A percentile compares a stretch with the other conserved stretches of the same genome.
Conservation (phyloP, 331 rosid genomes). For the Dryas integrifolia region DNA sequence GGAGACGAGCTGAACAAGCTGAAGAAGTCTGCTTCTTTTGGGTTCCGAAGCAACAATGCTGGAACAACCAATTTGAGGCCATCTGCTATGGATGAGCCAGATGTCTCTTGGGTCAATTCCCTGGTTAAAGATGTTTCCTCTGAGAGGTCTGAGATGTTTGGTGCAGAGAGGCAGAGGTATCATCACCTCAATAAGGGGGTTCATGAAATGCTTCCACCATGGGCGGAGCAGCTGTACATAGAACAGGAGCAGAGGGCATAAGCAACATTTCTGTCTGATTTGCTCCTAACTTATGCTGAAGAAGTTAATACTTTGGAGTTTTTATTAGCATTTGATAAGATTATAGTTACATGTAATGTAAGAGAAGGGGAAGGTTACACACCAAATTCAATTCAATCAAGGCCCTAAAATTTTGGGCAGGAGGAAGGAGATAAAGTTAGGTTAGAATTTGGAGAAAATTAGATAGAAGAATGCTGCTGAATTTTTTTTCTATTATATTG, state of each 20-base stretch:
- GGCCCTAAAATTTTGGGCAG: slow-evolving; percentile 32
- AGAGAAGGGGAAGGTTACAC: slow-evolving; percentile 24
- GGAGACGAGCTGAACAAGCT: slow-evolving; percentile 79
- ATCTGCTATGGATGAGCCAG: slow-evolving; percentile 56
- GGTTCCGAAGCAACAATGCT: slow-evolving; percentile 52
- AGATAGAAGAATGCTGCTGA: slow-evolving; percentile 35
- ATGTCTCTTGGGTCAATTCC: slow-evolving; percentile 94
- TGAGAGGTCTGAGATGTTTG: slow-evolving; percentile 40
- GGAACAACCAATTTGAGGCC: slow-evolving; percentile 29
- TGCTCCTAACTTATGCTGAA: slow-evolving; percentile 51
- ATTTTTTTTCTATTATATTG: slow-evolving; percentile 39
- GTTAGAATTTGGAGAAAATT: slow-evolving; percentile 22
- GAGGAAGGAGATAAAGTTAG: slow-evolving; percentile 35
- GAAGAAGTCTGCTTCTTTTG: slow-evolving; percentile 90
- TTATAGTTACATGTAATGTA: slow-evolving; percentile 37
- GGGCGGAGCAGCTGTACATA: slow-evolving; percentile 84
- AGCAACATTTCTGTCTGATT: slow-evolving; percentile 19
- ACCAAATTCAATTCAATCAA: slow-evolving; percentile 42
- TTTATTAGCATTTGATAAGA: slow-evolving; percentile 32
- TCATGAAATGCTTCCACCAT: slow-evolving; percentile 60
- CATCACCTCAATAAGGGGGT: slow-evolving; percentile 51
- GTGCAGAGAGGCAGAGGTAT: slow-evolving; percentile 46
- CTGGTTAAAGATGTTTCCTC: slow-evolving; percentile 74
- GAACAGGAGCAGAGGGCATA: slow-evolving; percentile 91
- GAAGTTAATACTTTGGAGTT: slow-evolving; percentile 35